Evolutionary conservation across 768 basidiomycete genomes (phyloP).

Genomic region (Amanita muscaria): DNA sequence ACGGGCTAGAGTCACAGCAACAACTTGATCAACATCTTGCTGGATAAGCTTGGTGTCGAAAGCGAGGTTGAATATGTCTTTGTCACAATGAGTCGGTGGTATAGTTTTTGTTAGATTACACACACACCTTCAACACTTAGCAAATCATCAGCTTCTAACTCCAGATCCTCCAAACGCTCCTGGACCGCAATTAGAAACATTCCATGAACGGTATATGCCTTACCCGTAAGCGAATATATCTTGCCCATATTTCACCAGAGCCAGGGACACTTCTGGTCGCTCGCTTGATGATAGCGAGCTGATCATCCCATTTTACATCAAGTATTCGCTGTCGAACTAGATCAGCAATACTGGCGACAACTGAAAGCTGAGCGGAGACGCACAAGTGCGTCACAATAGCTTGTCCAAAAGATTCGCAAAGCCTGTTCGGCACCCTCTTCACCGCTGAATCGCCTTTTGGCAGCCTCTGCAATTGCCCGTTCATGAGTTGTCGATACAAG

Average conservation of each 20-base stretch:
- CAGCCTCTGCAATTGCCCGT: conserved; percentile 68
- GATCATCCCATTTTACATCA: conserved; percentile 31
- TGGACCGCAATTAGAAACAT: conserved; percentile 14
- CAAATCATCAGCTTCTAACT: conserved; percentile 21
- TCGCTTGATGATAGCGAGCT: conserved; percentile 38
- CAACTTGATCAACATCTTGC: conserved; percentile 53
- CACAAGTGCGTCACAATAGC: conserved; percentile 66
- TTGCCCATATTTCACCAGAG: conserved; percentile 72
- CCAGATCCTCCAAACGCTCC: conserved; percentile 32
- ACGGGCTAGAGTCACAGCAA: conserved; percentile 55
- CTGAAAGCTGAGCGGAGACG: conserved; percentile 13
- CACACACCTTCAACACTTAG: conserved; percentile 25
- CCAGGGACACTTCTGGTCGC: conserved; percentile 67
- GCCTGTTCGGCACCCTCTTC: conserved; percentile 49
- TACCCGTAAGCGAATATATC: conserved; percentile 67
- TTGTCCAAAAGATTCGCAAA: conserved; percentile 61
- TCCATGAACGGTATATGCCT: background rate
- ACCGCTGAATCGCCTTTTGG: conserved; percentile 43
- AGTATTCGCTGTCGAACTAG: conserved; percentile 33
- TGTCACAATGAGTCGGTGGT: too few relatives aligned
- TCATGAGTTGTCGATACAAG: conserved; percentile 58
- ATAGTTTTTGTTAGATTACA: too few relatives aligned
- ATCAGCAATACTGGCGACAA: background rate
- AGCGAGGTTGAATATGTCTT: conserved; percentile 54
- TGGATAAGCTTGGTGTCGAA: conserved; percentile 46